Evolutionary conservation across 257 asterid genomes (phyloP).

Genomic region (Solanum paucissectum): DNA sequence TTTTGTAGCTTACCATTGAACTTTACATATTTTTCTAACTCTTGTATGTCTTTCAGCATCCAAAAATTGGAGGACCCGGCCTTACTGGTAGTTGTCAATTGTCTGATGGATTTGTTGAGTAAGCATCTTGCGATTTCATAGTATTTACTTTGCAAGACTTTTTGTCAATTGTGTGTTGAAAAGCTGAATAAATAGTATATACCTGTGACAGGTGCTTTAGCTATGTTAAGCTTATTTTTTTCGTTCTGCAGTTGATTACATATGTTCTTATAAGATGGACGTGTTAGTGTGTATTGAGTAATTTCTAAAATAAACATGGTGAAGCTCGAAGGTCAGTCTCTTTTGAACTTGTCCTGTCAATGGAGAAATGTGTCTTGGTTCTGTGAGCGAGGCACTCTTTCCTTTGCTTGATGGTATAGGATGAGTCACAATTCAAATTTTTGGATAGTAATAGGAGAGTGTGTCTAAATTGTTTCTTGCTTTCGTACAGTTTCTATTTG

Average conservation of each 20-base stretch:
- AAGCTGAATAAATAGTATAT: neutral
- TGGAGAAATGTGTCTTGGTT: neutral
- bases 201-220: neutral
- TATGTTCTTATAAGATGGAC: neutral
- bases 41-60: conserved; percentile 52
- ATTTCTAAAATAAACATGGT: neutral
- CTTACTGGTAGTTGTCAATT: conserved; percentile 63
- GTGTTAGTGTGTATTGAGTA: neutral
- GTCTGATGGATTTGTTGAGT: conserved; percentile 77
- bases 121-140: conserved; percentile 20
- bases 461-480: neutral
- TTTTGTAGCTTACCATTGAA: neutral
- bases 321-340: neutral
- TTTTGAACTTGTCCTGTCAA: neutral
- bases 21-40: neutral
- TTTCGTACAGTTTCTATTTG: neutral
- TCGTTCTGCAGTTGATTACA: neutral
- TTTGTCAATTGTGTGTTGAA: neutral
- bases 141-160: neutral
- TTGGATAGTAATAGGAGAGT: neutral
- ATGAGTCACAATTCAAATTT: neutral
- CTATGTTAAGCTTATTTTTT: neutral
- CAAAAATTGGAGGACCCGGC: conserved; percentile 89
- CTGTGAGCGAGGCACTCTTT: neutral
- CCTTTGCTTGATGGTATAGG: neutral